Evolutionary conservation across 495 filamentous ascomycete species (phyloP), one percentile per base, ranked within the genome.

Genomic region (Hypoxylon subgilvum): DNA sequence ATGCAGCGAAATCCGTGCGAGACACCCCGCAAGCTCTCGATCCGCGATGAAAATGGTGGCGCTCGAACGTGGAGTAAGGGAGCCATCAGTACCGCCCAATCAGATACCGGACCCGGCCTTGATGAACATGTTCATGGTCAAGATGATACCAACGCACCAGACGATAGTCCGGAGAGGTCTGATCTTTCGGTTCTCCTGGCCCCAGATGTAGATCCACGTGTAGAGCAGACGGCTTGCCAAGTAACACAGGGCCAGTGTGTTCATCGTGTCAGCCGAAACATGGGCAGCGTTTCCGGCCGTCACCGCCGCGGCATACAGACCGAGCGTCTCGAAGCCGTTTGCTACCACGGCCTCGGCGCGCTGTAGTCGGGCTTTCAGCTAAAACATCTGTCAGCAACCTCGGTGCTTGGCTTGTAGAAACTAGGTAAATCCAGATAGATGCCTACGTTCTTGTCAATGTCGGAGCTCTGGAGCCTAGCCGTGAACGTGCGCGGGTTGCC

Each of bases 271-370:
- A 4, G 57, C 36, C 19, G 63, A 23, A 0, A 82, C 39, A 6
- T 69, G 61, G 0, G 78, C 73, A 1, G 55, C 53, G 48, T 83
- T 84, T 8, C 73, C 81, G 0, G 79, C 81, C 6, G 78, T 76
- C 16, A 84, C 74, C 30, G 67, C 76, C 0, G 78, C 76, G 0
- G 80, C 78, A 64, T 72, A 83, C 19, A 81, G 52, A 23, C 71
- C 73, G 14, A 84, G 58, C 14, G 76, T 79, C 65, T 84, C 80
- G 47, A 80, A 75, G 43, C 69, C 76, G 51, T 84, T 84, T 19
- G 66, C 43, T 10, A 63, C 34, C n/a, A 78, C 79, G 4, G 74
- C 66, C 41, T 79, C 75, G 58, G 76, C 80, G 38, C 79, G 78
- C 18, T 68, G 35, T 63, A 84, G 77, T 31, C 70, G 72, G 12